These are phyloP conservation scores for Dryas drummondii DNA, from an alignment of 306 rosid species.

Conservation along the genomic window DNA sequence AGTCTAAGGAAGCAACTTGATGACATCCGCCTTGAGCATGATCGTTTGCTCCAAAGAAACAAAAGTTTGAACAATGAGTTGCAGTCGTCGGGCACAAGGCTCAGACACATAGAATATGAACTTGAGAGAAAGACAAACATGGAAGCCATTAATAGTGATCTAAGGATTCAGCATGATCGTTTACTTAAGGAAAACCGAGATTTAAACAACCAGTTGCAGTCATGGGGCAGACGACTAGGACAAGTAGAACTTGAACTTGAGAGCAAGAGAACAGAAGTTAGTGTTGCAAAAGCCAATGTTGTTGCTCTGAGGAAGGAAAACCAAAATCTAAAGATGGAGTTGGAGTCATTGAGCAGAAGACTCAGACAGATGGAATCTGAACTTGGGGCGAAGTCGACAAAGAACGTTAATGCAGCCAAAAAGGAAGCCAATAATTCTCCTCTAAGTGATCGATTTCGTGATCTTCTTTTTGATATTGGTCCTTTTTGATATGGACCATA, in stretches of 20 bases:
- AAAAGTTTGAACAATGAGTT: background rate
- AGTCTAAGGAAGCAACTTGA: background rate
- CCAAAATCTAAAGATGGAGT: constrained; percentile 57
- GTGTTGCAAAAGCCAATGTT: constrained; percentile 58
- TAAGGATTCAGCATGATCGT: too few species aligned
- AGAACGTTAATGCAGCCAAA: background rate
- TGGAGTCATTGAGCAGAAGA: constrained; percentile 42
- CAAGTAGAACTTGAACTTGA: constrained; percentile 55
- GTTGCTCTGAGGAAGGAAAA: constrained; percentile 75
- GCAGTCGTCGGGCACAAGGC: background rate
- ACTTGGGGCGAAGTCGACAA: background rate
- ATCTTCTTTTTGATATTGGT: too few species aligned
- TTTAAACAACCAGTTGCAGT: background rate
- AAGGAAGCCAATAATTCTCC: too few species aligned
- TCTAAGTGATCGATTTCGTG: too few species aligned
- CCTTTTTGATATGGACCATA: too few species aligned
- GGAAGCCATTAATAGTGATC: too few species aligned
- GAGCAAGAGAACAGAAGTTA: constrained; percentile 46
- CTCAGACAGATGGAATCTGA: background rate
- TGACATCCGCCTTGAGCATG: background rate
- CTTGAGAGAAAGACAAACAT: too few species aligned
- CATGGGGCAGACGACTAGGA: constrained; percentile 39
- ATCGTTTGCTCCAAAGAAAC: background rate
- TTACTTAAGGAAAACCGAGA: background rate
- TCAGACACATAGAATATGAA: too few species aligned